Evolutionary conservation across 2,329 filamentous ascomycete genomes (phyloP), one percentile per base, ranked within the genome.

Genomic region (Dactylellina parvicollis): DNA sequence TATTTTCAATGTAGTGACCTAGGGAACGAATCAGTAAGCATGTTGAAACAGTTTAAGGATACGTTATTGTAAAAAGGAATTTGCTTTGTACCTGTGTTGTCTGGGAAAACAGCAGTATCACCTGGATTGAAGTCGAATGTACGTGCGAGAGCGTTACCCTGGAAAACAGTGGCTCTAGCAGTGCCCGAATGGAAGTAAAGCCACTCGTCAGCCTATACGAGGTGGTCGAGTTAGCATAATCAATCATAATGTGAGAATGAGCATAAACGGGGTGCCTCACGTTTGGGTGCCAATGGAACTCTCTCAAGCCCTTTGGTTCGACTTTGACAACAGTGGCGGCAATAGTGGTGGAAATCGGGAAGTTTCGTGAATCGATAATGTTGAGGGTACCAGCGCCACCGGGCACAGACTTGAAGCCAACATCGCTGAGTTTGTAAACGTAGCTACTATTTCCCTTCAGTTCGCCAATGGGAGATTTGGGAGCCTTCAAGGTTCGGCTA

Each of bases 201-300:
- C 88, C 89, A 90, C 79, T 90, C 88, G 76, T 90, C 87, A 3
- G 86, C 86, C 85, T 88, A 67, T 4, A 52, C 10, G 24, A 38
- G 4, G 16, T 32, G 20, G 26, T 55, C 32, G 32, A 36, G 44
- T 44, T 24, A 70, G 7, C 2, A 7, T 28, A n/a, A 3, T 56
- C 26, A 36, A n/a, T n/a, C n/a, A n/a, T n/a, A n/a, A n/a, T n/a
- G n/a, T 50, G 52, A 14, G 18, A 22, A 44, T 47, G n/a, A 72
- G 32, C 40, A 38, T 42, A 28, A 3, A 36, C 26, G 38, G 69
- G 57, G 49, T 16, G 8, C 77, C 84, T 80, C 79, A 87, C 86
- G 77, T 88, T 90, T 1, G 88, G 88, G 78, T 90, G 88, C 89
- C 88, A 90, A 77, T 90, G 88, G 28, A 90, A 81, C 80, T 90